phyloP scores from a whole-genome alignment of 1,284 basidiomycete species.

The Sporisorium scitamineum region DNA sequence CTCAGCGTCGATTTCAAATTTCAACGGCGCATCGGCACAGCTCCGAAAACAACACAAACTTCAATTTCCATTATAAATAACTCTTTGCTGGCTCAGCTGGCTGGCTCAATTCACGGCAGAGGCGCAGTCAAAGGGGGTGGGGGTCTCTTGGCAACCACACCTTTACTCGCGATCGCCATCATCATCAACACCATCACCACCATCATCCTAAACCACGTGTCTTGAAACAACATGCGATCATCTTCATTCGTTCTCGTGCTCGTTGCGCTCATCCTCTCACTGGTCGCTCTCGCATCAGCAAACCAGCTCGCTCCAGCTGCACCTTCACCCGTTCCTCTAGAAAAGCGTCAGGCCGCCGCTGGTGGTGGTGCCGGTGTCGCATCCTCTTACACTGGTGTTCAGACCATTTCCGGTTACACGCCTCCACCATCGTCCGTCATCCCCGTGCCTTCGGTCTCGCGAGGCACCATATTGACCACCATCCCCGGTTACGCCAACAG shows the following conservation, averaged over 20 bases:
- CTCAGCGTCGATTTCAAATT: constrained; percentile 1
- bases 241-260: constrained; percentile 27
- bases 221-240: constrained; percentile 23
- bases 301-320: constrained; percentile 14
- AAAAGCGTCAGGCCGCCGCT: constrained; percentile 52
- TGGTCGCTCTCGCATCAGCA: constrained; percentile 34
- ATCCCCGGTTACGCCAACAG: constrained; percentile 55
- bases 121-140: not conserved
- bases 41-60: not conserved
- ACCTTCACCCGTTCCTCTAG: constrained; percentile 14
- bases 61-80: not conserved
- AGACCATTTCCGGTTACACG: constrained; percentile 59
- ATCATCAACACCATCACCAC: not conserved
- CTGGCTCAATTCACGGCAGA: not conserved
- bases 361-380: constrained; percentile 56
- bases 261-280: constrained; percentile 36
- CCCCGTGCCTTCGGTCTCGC: constrained; percentile 36
- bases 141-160: not conserved
- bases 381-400: constrained; percentile 47
- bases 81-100: not conserved
- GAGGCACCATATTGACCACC: constrained; percentile 51
- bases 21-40: constrained; percentile 1
- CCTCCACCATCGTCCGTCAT: constrained; percentile 34
- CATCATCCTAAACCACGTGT: not conserved
- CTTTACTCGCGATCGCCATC: not conserved